phyloP scores from a whole-genome alignment of 441 rosid species.

The Hura crepitans region DNA sequence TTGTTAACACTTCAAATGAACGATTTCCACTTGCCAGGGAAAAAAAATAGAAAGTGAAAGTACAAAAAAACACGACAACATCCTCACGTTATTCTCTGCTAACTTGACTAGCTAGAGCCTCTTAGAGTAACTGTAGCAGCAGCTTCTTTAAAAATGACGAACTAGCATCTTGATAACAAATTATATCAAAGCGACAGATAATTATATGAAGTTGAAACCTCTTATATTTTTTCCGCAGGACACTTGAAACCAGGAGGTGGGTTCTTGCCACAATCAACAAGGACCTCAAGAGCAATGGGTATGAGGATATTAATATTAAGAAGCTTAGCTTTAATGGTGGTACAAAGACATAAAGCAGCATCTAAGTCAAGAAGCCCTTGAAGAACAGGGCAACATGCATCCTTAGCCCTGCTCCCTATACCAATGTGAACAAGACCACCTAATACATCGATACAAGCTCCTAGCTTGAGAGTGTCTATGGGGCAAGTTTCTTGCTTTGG shows the following conservation, averaged over 20 bases:
- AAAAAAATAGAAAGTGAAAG: too few species aligned
- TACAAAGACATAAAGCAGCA: conserved; percentile 80
- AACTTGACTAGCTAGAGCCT: too few species aligned
- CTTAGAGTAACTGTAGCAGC: too few species aligned
- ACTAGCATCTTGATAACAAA: too few species aligned
- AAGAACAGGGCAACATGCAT: conserved; percentile 67
- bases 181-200: too few species aligned
- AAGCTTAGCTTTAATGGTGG: conserved; percentile 66
- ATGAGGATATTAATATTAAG: conserved; percentile 51
- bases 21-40: too few species aligned
- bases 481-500: conserved; percentile 55
- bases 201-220: too few species aligned
- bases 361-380: conserved; percentile 63
- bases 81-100: too few species aligned
- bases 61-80: too few species aligned
- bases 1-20: too few species aligned
- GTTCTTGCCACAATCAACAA: conserved; percentile 64
- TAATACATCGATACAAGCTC: conserved; percentile 66
- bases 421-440: conserved; percentile 66
- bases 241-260: conserved; percentile 70
- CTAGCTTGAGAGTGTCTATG: conserved; percentile 61
- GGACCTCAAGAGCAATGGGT: conserved; percentile 74
- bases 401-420: conserved; percentile 56
- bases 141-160: too few species aligned
- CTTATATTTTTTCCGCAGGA: conserved; percentile 30